Conservation (phyloP, 495 filamentous ascomycete species). For the Penicillium pancosmium region DNA sequence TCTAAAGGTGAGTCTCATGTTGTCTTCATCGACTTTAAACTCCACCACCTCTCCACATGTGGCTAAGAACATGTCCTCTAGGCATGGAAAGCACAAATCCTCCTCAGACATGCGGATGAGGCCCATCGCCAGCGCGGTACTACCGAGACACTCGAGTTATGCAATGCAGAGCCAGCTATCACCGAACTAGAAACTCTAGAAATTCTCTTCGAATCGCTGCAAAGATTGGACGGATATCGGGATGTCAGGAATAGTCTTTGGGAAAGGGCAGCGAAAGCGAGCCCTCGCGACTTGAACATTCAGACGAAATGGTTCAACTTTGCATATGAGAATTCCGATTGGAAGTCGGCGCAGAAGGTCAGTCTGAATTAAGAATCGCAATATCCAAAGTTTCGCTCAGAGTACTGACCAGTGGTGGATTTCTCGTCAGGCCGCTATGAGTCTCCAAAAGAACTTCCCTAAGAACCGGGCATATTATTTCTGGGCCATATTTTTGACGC, state of each 20-base stretch:
- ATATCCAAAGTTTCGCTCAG: neutral
- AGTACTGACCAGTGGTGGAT: neutral
- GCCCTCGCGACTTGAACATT: slow-evolving; percentile 53
- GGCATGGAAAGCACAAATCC: slow-evolving; percentile 58
- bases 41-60: neutral
- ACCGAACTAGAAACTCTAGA: slow-evolving; percentile 55
- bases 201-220: slow-evolving; percentile 41
- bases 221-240: slow-evolving; percentile 36
- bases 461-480: slow-evolving; percentile 59
- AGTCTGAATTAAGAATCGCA: slow-evolving; percentile 6
- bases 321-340: slow-evolving; percentile 51
- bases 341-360: slow-evolving; percentile 62
- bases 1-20: slow-evolving; percentile 32
- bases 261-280: slow-evolving; percentile 57
- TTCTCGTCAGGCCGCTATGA: slow-evolving; percentile 54
- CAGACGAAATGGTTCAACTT: slow-evolving; percentile 56
- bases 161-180: slow-evolving; percentile 49
- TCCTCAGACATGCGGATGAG: slow-evolving; percentile 48
- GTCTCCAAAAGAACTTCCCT: slow-evolving; percentile 60
- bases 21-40: neutral
- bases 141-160: slow-evolving; percentile 50
- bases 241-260: slow-evolving; percentile 47
- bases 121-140: slow-evolving; percentile 45
- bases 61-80: slow-evolving; percentile 19
- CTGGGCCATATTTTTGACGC: slow-evolving; percentile 58